These are phyloP conservation scores for Leptographium radiaticola DNA, from an alignment of 2,329 filamentous ascomycete species.

Conservation along the genomic window DNA sequence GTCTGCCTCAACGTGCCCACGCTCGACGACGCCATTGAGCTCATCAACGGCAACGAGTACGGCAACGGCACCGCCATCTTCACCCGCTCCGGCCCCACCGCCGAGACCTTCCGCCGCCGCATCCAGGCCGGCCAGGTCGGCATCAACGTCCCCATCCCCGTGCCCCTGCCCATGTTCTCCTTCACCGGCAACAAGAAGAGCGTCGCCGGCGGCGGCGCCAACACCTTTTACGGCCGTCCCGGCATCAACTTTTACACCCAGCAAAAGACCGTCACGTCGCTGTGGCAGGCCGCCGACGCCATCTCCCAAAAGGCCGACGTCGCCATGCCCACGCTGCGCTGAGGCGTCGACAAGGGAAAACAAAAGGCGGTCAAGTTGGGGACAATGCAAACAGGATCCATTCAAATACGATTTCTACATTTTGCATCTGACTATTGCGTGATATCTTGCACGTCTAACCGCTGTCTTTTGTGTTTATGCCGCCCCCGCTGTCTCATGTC, in stretches of 20 bases:
- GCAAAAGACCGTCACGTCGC: slow-evolving; percentile 88
- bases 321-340: slow-evolving; percentile 55
- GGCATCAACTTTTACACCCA: slow-evolving; percentile 94
- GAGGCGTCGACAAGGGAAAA: not conserved
- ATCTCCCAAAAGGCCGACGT: slow-evolving; percentile 75
- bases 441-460: no score
- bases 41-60: slow-evolving; percentile 80
- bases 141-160: slow-evolving; percentile 71
- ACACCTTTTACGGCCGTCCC: slow-evolving; percentile 89
- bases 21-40: slow-evolving; percentile 64
- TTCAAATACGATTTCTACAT: no score
- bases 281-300: slow-evolving; percentile 81
- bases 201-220: slow-evolving; percentile 80
- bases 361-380: not conserved
- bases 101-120: slow-evolving; percentile 63
- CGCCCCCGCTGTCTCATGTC: not conserved
- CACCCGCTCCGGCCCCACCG: slow-evolving; percentile 64
- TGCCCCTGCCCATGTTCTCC: slow-evolving; percentile 57
- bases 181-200: slow-evolving; percentile 77
- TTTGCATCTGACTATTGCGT: no score
- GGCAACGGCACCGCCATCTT: slow-evolving; percentile 81
- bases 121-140: slow-evolving; percentile 83
- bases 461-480: no score
- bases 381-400: no score
- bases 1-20: slow-evolving; percentile 69